These are phyloP conservation scores for Phytophthora boehmeriae DNA, from an alignment of 352 stramenopile species.

Conservation along the genomic window DNA sequence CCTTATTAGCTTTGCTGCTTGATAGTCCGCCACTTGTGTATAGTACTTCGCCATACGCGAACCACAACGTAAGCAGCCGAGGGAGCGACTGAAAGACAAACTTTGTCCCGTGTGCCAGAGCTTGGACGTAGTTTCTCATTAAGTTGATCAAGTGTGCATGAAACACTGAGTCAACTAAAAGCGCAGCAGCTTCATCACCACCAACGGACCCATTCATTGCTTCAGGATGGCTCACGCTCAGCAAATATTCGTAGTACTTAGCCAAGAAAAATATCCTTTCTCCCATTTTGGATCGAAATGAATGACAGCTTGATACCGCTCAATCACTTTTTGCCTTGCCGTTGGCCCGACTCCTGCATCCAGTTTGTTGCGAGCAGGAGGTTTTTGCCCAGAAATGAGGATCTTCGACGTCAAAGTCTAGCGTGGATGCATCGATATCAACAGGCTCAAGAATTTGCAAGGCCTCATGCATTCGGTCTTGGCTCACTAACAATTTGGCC, in stretches of 20 bases:
- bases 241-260: conserved; percentile 92
- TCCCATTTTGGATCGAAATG: conserved; percentile 94
- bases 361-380: conserved; percentile 95
- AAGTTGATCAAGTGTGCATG: conserved; percentile 84
- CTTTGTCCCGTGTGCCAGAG: conserved; percentile 89
- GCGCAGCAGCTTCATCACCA: conserved; percentile 42
- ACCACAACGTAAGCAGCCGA: conserved; percentile 97
- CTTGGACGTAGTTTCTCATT: conserved; percentile 95
- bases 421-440: conserved; percentile 72
- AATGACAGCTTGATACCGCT: conserved; percentile 95
- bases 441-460: conserved; percentile 85
- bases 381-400: conserved; percentile 82
- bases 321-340: conserved; percentile 94
- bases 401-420: conserved; percentile 82
- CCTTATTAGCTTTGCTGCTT: conserved; percentile 60
- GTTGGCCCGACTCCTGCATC: conserved; percentile 95
- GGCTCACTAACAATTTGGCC: conserved; percentile 80
- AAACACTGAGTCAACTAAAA: conserved; percentile 65
- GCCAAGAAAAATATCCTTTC: conserved; percentile 92
- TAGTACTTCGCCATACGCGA: conserved; percentile 93
- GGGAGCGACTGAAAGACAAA: conserved; percentile 98
- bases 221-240: conserved; percentile 75
- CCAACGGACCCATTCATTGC: conserved; percentile 37
- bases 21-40: conserved; percentile 38
- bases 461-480: conserved; percentile 86